phyloP scores from a whole-genome alignment of 2,329 filamentous ascomycete species.

The Diaporthe sp. region DNA sequence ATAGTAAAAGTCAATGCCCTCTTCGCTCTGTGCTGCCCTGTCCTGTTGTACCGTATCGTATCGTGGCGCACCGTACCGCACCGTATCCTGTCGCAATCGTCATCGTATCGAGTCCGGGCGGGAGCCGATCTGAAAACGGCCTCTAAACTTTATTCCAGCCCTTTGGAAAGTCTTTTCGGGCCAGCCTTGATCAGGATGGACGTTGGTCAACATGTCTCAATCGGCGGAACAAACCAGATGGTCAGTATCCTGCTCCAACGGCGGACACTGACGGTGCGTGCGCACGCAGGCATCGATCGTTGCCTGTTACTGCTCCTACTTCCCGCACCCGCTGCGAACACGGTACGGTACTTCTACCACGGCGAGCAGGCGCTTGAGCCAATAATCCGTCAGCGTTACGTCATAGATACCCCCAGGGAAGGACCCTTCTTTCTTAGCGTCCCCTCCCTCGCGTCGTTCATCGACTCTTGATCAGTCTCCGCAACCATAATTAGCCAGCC shows the following conservation, averaged over 20 bases:
- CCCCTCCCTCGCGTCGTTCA: slow-evolving; percentile 16
- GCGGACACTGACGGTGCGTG: neutral
- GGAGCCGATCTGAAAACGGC: slow-evolving; percentile 27
- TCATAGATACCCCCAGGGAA: slow-evolving; percentile 25
- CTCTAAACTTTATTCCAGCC: slow-evolving; percentile 33
- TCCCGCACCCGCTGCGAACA: neutral
- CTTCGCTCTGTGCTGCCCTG: neutral
- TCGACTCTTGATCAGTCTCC: slow-evolving; percentile 1
- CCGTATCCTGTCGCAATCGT: neutral
- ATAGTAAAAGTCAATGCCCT: neutral
- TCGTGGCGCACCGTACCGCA: neutral
- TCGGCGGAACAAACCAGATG: neutral
- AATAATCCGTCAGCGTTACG: slow-evolving; percentile 21
- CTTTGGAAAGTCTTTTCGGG: neutral
- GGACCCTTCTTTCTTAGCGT: slow-evolving; percentile 30
- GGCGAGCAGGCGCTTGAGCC: neutral
- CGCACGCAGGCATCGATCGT: neutral
- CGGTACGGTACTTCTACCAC: neutral
- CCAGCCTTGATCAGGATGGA: neutral
- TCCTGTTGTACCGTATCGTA: neutral
- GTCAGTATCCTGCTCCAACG: slow-evolving; percentile 4
- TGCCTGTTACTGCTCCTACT: neutral
- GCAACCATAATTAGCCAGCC: slow-evolving; percentile 34
- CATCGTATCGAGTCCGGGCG: slow-evolving; percentile 4
- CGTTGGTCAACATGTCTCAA: neutral